Evolutionary conservation across 306 rosid species (phyloP), one percentile per base, ranked within the genome.

Genomic region (Cercis canadensis): DNA sequence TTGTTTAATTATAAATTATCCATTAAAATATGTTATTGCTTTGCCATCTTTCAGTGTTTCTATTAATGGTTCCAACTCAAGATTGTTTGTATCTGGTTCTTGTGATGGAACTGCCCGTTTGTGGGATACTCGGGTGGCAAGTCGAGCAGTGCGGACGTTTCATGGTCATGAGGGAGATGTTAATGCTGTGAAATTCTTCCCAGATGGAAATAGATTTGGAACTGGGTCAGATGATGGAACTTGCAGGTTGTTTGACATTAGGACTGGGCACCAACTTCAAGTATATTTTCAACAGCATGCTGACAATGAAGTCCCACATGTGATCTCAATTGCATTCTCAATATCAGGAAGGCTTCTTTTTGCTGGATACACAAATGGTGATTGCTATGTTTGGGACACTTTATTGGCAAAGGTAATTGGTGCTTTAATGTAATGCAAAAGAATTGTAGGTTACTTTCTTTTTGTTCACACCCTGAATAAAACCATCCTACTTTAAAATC

Each of bases 71-170:
- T 74, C 87, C 84, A 93, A 83, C 85, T 77, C 92, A 31, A 90
- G 87, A 84, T 52, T 82, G 86, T 94, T 94, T 67, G 87, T 89
- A n/a, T 94, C 98, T 64, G 98, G 98, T 82, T 94, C 98, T 16
- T 90, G 97, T 85, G 98, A 94, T 67, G 58, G 79, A 58, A 94
- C 98, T 64, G 96, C 92, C 31, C 88, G 97, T 67, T 79, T 94
- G 86, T 94, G 98, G 98, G 98, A 94, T 81, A 86, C 97, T 69
- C 98, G 94, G n/a, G 97, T 93, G 50, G 97, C 98, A 66, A 93
- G 98, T 83, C 94, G 97, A 78, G 97, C 98, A 31, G 90, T 90
- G 72, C 83, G 78, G 72, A 93, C 97, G 2, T 93, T 90, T 81
- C 87, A 87, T 50, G 97, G 98, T 62, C 97, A 93, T 0, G 85